Evolutionary conservation across 441 rosid species (phyloP).

Genomic region (Aleurites moluccanus): DNA sequence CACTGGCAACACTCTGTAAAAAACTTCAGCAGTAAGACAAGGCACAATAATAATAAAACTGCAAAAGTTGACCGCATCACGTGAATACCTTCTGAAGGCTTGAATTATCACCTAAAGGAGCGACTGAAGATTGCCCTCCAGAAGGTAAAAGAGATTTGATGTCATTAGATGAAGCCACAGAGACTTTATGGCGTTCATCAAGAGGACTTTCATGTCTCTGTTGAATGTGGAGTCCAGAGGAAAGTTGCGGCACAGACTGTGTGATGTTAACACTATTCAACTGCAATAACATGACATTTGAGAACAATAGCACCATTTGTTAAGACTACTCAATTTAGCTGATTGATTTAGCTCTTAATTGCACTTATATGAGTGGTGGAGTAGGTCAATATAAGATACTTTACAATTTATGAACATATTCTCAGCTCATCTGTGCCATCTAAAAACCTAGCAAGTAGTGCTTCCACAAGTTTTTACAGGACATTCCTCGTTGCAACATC

Average conservation of each 20-base stretch:
- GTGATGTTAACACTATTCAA: conserved; percentile 40
- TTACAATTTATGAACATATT: too few species aligned
- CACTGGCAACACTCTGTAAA: conserved; percentile 44
- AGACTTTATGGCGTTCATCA: conserved; percentile 57
- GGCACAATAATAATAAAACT: not conserved
- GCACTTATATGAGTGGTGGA: not conserved
- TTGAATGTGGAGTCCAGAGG: conserved; percentile 55
- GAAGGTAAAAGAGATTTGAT: conserved; percentile 49
- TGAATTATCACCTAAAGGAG: conserved; percentile 50
- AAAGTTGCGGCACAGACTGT: conserved; percentile 53
- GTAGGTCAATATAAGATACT: not conserved
- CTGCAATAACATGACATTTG: conserved; percentile 39
- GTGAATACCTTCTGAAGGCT: conserved; percentile 64
- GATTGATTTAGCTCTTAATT: not conserved
- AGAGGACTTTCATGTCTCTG: conserved; percentile 54
- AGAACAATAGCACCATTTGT: not conserved
- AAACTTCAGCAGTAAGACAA: conserved; percentile 20
- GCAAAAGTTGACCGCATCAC: not conserved
- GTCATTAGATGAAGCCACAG: conserved; percentile 46
- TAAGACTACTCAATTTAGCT: not conserved
- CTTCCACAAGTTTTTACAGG: too few species aligned
- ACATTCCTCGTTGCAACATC: too few species aligned
- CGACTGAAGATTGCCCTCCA: conserved; percentile 42
- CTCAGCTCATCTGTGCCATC: too few species aligned
- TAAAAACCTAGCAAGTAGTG: too few species aligned